phyloP scores from a whole-genome alignment of 495 filamentous ascomycete species.

The Cenococcum geophilum region DNA sequence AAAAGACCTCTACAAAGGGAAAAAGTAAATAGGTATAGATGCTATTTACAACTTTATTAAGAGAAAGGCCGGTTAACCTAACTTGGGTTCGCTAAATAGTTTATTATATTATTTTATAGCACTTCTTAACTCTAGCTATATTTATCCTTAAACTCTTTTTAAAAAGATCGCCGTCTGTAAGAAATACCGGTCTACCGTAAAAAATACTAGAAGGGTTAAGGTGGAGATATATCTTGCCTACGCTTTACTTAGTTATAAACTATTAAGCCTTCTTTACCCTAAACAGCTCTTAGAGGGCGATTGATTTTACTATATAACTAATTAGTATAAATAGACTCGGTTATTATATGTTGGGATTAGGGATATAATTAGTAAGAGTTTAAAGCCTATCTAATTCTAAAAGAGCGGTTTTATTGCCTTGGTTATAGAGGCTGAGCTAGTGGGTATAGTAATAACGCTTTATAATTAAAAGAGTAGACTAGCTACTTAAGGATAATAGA shows the following conservation, averaged over 20 bases:
- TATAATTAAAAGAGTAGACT: constrained; percentile 14
- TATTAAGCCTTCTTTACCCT: constrained; percentile 19
- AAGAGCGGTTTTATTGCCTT: constrained; percentile 20
- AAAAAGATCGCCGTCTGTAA: constrained; percentile 24
- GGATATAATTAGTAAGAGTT: no score
- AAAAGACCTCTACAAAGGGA: no score
- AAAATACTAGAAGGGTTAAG: constrained; percentile 15
- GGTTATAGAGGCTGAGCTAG: constrained; percentile 25
- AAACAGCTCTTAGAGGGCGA: constrained; percentile 27
- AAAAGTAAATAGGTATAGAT: no score
- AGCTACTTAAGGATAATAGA: not conserved
- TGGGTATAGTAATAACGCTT: constrained; percentile 27
- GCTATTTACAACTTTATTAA: constrained; percentile 23
- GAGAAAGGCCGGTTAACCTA: constrained; percentile 28
- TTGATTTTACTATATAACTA: constrained; percentile 26
- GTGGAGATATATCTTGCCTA: constrained; percentile 24
- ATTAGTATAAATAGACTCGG: no score
- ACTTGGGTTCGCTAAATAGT: no score
- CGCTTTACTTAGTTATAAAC: constrained; percentile 19
- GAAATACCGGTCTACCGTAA: constrained; percentile 25
- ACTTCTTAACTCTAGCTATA: constrained; percentile 8
- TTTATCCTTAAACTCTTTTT: constrained; percentile 14
- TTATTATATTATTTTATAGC: constrained; percentile 18
- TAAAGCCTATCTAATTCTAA: no score
- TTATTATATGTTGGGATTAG: no score